Base-by-base conservation (phyloP, 1,139 yeast species). In the Kodamaea derodonti region DNA sequence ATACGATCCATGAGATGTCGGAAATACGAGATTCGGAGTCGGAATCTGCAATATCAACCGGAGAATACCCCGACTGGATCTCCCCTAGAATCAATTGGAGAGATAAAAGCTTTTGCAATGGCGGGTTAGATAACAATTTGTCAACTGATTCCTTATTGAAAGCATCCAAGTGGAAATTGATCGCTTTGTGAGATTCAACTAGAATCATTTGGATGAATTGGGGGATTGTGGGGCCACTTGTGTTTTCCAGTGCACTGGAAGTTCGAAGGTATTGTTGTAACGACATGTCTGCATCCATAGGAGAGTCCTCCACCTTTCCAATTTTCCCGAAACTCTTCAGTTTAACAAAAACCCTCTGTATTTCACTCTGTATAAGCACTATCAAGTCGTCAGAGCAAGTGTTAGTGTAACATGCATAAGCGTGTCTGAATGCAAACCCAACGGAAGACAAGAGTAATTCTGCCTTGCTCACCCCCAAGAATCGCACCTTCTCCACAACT, bases 21-120 rank as follows among this genome's bases (percentile, higher is more conserved):
- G 14, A 75, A 66, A 20, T 62, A 66, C 27, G 20, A 30, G 24
- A 4, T 7, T 14, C 28, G 14, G 17, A 4, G 6, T 6, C 9
- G 6, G 14, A 14, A 10, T 5, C 6, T 14, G 11, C 65, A 79
- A 69, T 22, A 64, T 62, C 13, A 4, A 14, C 10, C 11, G 15
- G 15, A n/a, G 26, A 24, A 14, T 25, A 25, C 11, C 28, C 28
- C 8, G 22, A 9, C 16, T 57, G 54, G 6, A 65, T 49, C 12
- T 84, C 84, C 0, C 94, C 92, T 22, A 87, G 53, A 0, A 78
- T 66, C 38, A 82, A 63, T 51, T 86, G 95, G 29, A 84, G 62
- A 23, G 82, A 75, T 27, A 79, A 60, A 20, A 80, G 60, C 42
- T 80, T 75, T 50, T 80, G 95, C 38, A 81, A 64, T 3, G 88